These are phyloP conservation scores for Fusarium mangiferae DNA, from an alignment of 2,329 filamentous ascomycete genomes.

Conservation along the genomic window DNA sequence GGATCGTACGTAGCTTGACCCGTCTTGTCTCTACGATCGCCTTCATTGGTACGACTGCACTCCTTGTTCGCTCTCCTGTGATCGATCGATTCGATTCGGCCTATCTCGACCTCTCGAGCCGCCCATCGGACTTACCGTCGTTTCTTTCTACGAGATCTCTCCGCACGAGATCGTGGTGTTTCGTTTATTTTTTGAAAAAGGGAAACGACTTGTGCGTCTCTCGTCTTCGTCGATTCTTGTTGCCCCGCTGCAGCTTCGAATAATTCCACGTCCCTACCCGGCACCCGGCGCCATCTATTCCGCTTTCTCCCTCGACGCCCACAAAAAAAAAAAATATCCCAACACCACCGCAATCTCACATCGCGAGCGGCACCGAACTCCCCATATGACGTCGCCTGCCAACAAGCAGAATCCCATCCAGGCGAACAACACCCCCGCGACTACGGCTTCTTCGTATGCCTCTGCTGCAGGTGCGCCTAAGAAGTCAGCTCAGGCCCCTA, in stretches of 20 bases:
- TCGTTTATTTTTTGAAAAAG: constrained; percentile 12
- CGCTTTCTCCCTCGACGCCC: constrained; percentile 39
- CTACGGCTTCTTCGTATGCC: constrained; percentile 72
- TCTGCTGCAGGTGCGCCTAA: constrained; percentile 72
- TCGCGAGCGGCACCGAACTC: constrained; percentile 45
- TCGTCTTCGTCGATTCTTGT: constrained; percentile 28
- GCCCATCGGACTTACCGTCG: constrained; percentile 38
- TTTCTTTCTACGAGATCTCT: constrained; percentile 36
- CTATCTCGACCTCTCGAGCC: constrained; percentile 41
- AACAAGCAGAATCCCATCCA: constrained; percentile 63
- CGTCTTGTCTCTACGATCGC: constrained; percentile 45
- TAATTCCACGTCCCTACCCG: constrained; percentile 34
- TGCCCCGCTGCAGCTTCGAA: constrained; percentile 37
- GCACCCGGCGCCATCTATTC: constrained; percentile 39
- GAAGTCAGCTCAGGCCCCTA: constrained; percentile 69
- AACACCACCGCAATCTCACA: constrained; percentile 41
- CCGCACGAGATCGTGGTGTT: constrained; percentile 25
- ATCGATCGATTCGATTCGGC: constrained; percentile 42
- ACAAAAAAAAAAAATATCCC: constrained; percentile 37
- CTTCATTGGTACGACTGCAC: constrained; percentile 42
- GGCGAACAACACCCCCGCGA: constrained; percentile 68
- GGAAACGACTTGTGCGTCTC: constrained; percentile 23
- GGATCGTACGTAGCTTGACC: constrained; percentile 50
- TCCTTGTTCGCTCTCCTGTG: constrained; percentile 41
- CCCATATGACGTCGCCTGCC: constrained; percentile 70